phyloP scores from a whole-genome alignment of 2,329 filamentous ascomycete species.

The Beauveria sp. region DNA sequence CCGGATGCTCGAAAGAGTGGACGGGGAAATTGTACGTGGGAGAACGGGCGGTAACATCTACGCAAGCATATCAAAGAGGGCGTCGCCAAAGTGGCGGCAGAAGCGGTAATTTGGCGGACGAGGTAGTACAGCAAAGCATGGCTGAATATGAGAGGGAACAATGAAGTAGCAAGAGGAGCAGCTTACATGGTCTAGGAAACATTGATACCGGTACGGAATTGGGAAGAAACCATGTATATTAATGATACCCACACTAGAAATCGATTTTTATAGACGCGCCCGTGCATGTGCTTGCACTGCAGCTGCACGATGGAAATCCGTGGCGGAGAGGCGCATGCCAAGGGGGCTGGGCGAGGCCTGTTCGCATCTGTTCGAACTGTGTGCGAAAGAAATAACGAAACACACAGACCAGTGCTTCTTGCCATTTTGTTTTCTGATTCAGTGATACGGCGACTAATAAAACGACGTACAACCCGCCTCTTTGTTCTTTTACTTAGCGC shows the following conservation, averaged over 20 bases:
- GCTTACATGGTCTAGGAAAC: neutral
- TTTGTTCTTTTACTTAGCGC: too few relatives aligned
- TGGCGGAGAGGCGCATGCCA: neutral
- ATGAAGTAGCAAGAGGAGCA: conserved; percentile 11
- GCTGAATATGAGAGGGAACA: conserved; percentile 22
- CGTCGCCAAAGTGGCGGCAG: conserved; percentile 26
- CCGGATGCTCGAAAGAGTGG: conserved; percentile 49
- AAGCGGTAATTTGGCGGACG: conserved; percentile 26
- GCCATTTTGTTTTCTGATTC: too few relatives aligned
- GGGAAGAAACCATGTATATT: neutral
- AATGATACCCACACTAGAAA: conserved; percentile 5
- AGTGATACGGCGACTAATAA: too few relatives aligned
- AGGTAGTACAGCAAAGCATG: conserved; percentile 24
- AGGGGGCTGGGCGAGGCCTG: neutral
- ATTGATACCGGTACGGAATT: neutral
- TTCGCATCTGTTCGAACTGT: too few relatives aligned
- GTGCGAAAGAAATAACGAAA: too few relatives aligned
- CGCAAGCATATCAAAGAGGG: conserved; percentile 40
- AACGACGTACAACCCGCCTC: too few relatives aligned
- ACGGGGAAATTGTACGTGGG: conserved; percentile 43
- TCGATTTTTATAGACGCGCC: neutral
- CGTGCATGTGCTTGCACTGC: neutral
- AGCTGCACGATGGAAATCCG: neutral
- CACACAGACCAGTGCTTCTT: too few relatives aligned
- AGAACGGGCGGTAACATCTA: conserved; percentile 48